Evolutionary conservation across 148 eudicot genomes (phyloP).

Genomic region (Agrostemma githago): DNA sequence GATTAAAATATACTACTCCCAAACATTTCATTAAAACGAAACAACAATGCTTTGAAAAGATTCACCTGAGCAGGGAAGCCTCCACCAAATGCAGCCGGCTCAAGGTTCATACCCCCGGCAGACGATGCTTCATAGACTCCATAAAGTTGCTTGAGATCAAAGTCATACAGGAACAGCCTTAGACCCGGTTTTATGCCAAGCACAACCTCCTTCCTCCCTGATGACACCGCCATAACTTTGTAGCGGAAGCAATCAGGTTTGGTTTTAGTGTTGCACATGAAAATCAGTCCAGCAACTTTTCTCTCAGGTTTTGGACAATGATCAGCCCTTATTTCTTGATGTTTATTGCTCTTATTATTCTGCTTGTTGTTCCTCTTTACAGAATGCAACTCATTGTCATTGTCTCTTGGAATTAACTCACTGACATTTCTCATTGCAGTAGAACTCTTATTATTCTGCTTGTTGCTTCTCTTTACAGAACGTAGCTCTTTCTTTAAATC

Average conservation of each 20-base stretch:
- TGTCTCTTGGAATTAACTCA: slow-evolving; percentile 8
- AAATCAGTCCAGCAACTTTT: slow-evolving; percentile 51
- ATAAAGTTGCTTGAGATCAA: slow-evolving; percentile 60
- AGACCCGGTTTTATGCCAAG: slow-evolving; percentile 58
- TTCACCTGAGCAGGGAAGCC: slow-evolving; percentile 79
- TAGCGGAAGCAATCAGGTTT: slow-evolving; percentile 72
- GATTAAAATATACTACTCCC: no score
- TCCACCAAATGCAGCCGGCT: slow-evolving; percentile 78
- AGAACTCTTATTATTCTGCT: slow-evolving; percentile 21
- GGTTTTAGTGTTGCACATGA: slow-evolving; percentile 78
- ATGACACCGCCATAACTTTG: slow-evolving; percentile 58
- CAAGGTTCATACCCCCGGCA: slow-evolving; percentile 71
- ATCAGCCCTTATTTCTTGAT: slow-evolving; percentile 15
- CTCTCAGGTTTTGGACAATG: slow-evolving; percentile 22
- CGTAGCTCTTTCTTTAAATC: slow-evolving; percentile 3
- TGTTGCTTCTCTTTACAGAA: slow-evolving; percentile 8
- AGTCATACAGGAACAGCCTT: slow-evolving; percentile 75
- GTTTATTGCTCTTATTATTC: slow-evolving; percentile 16
- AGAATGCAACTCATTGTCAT: slow-evolving; percentile 3
- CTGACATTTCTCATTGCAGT: slow-evolving; percentile 4
- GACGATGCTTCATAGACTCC: slow-evolving; percentile 64
- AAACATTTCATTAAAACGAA: not conserved
- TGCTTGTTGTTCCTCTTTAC: slow-evolving; percentile 13
- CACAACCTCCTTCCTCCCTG: slow-evolving; percentile 48
- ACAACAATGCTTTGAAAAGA: not conserved